Evolutionary conservation across 257 asterid species (phyloP).

Genomic region (Coffea eugenioides): DNA sequence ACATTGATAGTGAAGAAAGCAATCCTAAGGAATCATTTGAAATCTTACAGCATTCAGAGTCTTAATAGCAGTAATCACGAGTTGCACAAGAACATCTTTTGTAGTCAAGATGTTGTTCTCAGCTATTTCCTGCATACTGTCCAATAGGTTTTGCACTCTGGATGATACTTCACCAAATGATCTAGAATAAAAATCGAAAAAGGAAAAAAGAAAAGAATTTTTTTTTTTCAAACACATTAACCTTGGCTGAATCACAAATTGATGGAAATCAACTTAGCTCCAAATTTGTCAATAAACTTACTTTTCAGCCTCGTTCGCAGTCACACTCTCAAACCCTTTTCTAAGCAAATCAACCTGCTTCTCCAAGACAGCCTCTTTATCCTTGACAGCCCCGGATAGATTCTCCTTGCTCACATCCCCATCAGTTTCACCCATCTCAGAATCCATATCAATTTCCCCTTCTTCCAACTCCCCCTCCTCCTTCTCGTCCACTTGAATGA

Average conservation of each 20-base stretch:
- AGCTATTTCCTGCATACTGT: constrained; percentile 43
- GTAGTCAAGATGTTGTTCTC: constrained; percentile 44
- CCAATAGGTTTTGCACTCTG: constrained; percentile 44
- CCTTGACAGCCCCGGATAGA: constrained; percentile 18
- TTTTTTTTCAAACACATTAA: background rate
- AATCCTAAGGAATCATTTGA: background rate
- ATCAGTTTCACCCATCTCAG: constrained; percentile 37
- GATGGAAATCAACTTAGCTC: background rate
- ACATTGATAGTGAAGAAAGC: background rate
- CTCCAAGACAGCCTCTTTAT: constrained; percentile 28
- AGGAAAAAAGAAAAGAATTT: background rate
- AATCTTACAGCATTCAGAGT: constrained; percentile 55
- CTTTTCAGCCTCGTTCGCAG: constrained; percentile 51
- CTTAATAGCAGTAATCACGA: constrained; percentile 48
- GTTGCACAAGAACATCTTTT: constrained; percentile 54
- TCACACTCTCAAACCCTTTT: constrained; percentile 52
- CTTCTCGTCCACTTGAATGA: constrained; percentile 61
- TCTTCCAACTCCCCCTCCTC: constrained; percentile 97
- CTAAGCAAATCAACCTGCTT: constrained; percentile 38
- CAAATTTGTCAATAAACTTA: constrained; percentile 30
- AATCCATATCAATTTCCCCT: constrained; percentile 97
- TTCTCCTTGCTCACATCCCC: constrained; percentile 28
- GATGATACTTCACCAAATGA: constrained; percentile 54
- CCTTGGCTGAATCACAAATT: background rate
- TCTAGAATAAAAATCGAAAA: constrained; percentile 38